phyloP scores from a whole-genome alignment of 176 grass and related monocot genomes.

The Zea luxurians region DNA sequence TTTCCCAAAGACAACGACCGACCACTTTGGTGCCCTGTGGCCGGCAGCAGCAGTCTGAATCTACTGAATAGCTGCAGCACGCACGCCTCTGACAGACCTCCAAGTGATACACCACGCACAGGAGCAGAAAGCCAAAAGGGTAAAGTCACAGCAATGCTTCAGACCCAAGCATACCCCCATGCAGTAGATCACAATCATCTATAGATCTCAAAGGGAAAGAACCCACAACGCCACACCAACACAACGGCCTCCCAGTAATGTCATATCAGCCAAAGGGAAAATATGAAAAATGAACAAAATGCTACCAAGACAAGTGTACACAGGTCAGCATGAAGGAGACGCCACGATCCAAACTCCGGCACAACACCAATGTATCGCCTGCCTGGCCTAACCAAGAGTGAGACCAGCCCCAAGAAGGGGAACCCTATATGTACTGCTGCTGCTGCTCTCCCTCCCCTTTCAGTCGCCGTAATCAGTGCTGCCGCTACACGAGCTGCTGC shows the following conservation, averaged over 20 bases:
- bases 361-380: constrained; percentile 34
- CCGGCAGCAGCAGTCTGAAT: not conserved
- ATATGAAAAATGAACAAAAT: not conserved
- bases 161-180: constrained; percentile 24
- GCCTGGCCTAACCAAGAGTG: not conserved
- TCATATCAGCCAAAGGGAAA: constrained; percentile 32
- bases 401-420: constrained; percentile 24
- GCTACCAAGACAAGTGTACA: constrained; percentile 49
- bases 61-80: not conserved
- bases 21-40: not conserved
- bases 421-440: constrained; percentile 31
- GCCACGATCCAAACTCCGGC: constrained; percentile 18
- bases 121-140: constrained; percentile 8
- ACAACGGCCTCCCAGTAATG: constrained; percentile 19
- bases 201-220: constrained; percentile 19
- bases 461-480: constrained; percentile 87
- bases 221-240: not conserved
- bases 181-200: constrained; percentile 40
- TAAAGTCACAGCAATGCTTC: constrained; percentile 12
- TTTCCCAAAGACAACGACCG: not conserved
- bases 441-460: not conserved
- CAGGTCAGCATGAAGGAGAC: constrained; percentile 33
- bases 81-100: constrained; percentile 3
- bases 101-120: constrained; percentile 1
- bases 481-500: constrained; percentile 72